phyloP scores from a whole-genome alignment of 2,329 filamentous ascomycete genomes.

The Stagonosporopsis rhizophila region DNA sequence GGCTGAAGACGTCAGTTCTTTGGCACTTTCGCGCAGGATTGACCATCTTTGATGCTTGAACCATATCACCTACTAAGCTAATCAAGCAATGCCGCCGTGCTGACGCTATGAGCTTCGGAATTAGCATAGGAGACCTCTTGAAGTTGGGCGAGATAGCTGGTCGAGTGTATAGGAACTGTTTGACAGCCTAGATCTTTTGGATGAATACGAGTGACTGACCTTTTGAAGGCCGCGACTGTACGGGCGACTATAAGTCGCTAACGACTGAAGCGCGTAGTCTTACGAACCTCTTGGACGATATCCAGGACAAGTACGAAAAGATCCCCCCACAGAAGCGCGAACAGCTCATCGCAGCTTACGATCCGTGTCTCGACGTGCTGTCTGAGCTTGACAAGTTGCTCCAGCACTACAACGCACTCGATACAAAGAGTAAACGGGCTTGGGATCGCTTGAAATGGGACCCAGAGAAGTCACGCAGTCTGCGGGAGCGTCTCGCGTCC shows the following conservation, averaged over 20 bases:
- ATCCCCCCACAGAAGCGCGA: slow-evolving; percentile 29
- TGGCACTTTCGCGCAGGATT: background rate
- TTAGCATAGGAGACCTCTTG: slow-evolving; percentile 36
- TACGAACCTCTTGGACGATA: slow-evolving; percentile 37
- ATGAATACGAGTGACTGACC: background rate
- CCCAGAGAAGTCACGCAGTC: slow-evolving; percentile 26
- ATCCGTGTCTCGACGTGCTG: slow-evolving; percentile 36
- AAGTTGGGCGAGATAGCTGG: slow-evolving; percentile 36
- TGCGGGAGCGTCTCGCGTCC: slow-evolving; percentile 35
- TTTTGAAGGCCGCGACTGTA: slow-evolving; percentile 37
- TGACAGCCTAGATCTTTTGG: background rate
- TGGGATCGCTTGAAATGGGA: slow-evolving; percentile 45
- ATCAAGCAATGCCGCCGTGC: background rate
- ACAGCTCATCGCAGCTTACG: slow-evolving; percentile 32
- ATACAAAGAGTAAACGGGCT: slow-evolving; percentile 38
- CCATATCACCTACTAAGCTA: background rate
- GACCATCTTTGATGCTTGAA: background rate
- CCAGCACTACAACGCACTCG: slow-evolving; percentile 38
- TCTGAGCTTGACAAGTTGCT: slow-evolving; percentile 36
- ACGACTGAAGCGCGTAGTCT: slow-evolving; percentile 36
- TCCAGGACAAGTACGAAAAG: slow-evolving; percentile 38
- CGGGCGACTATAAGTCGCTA: slow-evolving; percentile 40
- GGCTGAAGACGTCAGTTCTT: background rate
- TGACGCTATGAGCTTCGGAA: slow-evolving; percentile 35
- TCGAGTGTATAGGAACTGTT: slow-evolving; percentile 37